Conservation (phyloP, 129 eudicot species). For the Tanacetum coccineum region DNA sequence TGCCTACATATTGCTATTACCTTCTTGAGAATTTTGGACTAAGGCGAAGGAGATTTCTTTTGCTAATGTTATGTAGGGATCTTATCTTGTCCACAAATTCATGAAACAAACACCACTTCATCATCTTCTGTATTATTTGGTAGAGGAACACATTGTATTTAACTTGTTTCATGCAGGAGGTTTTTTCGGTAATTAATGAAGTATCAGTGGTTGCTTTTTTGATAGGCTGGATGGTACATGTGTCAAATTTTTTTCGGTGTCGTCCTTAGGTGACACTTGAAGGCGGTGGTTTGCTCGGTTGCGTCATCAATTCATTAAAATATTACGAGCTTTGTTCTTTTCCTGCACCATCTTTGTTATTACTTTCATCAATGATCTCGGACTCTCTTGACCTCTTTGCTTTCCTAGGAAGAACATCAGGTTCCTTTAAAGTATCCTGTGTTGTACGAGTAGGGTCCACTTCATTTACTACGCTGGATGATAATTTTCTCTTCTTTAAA, state of each 20-base stretch:
- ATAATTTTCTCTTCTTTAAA: constrained; percentile 9
- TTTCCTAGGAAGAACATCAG: constrained; percentile 25
- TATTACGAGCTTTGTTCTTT: constrained; percentile 16
- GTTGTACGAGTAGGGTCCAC: constrained; percentile 22
- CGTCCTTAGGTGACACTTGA: constrained; percentile 25
- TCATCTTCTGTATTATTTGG: constrained; percentile 37
- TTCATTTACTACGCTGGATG: background rate
- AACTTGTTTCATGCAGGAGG: constrained; percentile 14
- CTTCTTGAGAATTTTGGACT: constrained; percentile 47
- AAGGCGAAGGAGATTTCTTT: constrained; percentile 35
- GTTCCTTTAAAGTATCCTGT: constrained; percentile 31
- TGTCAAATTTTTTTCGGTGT: constrained; percentile 14
- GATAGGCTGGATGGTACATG: constrained; percentile 14
- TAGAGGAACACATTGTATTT: constrained; percentile 15
- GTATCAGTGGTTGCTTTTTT: constrained; percentile 13
- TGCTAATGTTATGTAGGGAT: constrained; percentile 26
- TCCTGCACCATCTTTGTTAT: constrained; percentile 17
- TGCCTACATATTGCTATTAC: constrained; percentile 23
- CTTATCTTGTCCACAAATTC: constrained; percentile 38
- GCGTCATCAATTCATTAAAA: constrained; percentile 34
- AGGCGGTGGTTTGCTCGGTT: constrained; percentile 16
- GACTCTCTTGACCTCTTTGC: constrained; percentile 30
- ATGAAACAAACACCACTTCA: constrained; percentile 27
- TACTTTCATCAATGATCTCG: constrained; percentile 11
- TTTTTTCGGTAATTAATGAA: constrained; percentile 10